Base-by-base conservation (phyloP, 129 eudicot genomes). In the Centaurea solstitialis region DNA sequence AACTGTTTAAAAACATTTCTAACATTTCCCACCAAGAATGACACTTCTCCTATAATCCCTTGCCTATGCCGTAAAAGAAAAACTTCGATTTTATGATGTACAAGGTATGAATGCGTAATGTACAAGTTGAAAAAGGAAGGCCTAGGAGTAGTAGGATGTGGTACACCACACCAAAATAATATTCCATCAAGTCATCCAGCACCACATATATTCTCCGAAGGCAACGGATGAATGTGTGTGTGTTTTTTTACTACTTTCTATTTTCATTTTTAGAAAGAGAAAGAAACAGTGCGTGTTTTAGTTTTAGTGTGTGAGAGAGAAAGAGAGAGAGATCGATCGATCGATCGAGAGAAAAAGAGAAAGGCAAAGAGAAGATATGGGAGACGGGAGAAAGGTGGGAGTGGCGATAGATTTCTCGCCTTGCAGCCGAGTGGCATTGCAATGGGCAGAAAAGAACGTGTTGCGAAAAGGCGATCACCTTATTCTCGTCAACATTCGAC, bases 391-490 rank as follows among this genome's bases (percentile, higher is more conserved):
- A 77, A 92, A 86, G 81, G 84, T 94, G 2, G 98, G 97, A 23
- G 91, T 94, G 35, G 98, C 98, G 0, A 88, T 94, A 43, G 98
- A 94, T 86, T 94, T 92, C 91, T 92, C 98, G 13, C 35, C 43
- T 21, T 83, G 98, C 68, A 92, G 98, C 90, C 83, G 81, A 80
- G 81, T 81, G 72, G 95, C 96, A 1, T 53, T 87, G 68, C 13
- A 47, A 76, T 94, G 98, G 98, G 93, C 93, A 0, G 30, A 90
- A 33, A 88, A 90, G 33, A 94, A 94, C 84, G 21, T 92, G 41
- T 77, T 45, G 11, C 73, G 91, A 10, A 79, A 81, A 66, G 96
- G 96, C 2, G 98, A 94, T 86, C 90, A 90, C 35, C 93, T 94
- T 1, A 85, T 94, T 47, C 93, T 94, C 74, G 21, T 92, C 50